Evolutionary conservation across 2,329 filamentous ascomycete species (phyloP).

Genomic region (Keithomyces neogunnii): DNA sequence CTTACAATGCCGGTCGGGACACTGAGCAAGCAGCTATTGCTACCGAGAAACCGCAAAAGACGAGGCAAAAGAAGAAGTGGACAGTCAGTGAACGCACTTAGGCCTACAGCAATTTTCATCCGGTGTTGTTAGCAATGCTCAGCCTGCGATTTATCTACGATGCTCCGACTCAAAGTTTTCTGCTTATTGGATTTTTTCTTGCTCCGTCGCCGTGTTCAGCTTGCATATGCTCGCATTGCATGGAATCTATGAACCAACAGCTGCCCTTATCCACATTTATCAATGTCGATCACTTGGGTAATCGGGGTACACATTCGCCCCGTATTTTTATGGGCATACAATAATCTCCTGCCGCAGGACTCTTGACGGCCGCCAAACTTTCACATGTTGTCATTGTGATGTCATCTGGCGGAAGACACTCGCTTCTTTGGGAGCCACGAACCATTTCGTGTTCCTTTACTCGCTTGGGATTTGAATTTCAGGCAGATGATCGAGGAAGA

Average conservation of each 20-base stretch:
- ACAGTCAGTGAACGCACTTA: conserved; percentile 34
- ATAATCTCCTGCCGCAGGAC: background rate
- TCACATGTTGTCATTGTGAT: background rate
- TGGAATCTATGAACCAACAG: background rate
- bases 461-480: background rate
- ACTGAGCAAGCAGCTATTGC: conserved; percentile 4
- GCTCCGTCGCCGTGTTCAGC: background rate
- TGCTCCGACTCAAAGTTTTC: background rate
- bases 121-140: background rate
- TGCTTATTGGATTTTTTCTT: background rate
- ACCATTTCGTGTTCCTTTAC: background rate
- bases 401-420: background rate
- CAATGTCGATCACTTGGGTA: background rate
- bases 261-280: background rate
- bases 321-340: background rate
- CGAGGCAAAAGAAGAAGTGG: conserved; percentile 40
- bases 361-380: background rate
- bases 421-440: background rate
- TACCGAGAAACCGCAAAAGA: conserved; percentile 11
- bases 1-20: conserved; percentile 4
- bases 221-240: background rate
- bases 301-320: background rate
- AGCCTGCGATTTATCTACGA: background rate
- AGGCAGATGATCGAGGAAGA: background rate
- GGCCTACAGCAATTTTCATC: conserved; percentile 4